Percentiles rank a stretch among this genome's conserved stretches.
phyloP scores from a whole-genome alignment of 129 eudicot genomes.

The Erigeron canadensis region DNA sequence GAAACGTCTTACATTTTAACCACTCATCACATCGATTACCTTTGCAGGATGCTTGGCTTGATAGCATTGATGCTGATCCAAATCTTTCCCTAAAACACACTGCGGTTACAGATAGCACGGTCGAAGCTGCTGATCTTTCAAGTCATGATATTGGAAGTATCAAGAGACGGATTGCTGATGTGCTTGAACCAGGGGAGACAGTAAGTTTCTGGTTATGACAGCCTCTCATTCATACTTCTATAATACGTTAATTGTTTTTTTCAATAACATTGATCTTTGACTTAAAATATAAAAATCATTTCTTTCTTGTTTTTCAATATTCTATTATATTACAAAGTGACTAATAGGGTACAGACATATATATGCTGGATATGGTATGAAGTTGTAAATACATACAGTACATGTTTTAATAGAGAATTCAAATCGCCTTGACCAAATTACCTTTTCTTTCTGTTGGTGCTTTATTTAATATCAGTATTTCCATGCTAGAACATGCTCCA shows the following conservation, averaged over 20 bases:
- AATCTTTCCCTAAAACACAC: constrained; percentile 48
- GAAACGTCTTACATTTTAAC: constrained; percentile 15
- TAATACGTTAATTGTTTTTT: neutral
- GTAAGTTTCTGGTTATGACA: constrained; percentile 33
- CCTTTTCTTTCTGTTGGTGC: neutral
- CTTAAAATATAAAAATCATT: too few species aligned
- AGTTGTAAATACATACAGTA: neutral
- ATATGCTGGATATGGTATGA: constrained; percentile 7
- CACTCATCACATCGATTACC: constrained; percentile 2
- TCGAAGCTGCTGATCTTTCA: constrained; percentile 55
- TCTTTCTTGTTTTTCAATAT: neutral
- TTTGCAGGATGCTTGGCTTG: constrained; percentile 99
- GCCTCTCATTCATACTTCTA: constrained; percentile 11
- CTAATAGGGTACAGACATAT: neutral
- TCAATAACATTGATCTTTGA: too few species aligned
- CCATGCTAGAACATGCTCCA: neutral
- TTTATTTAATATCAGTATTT: neutral
- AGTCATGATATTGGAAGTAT: constrained; percentile 74
- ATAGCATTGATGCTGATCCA: constrained; percentile 57
- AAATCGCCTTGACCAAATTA: neutral
- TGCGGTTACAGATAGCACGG: constrained; percentile 29
- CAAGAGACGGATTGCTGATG: constrained; percentile 88
- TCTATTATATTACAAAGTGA: neutral
- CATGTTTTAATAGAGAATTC: neutral
- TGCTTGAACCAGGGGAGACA: constrained; percentile 89